These are phyloP conservation scores for Ormosia semicastrata DNA, from an alignment of 306 rosid species.

Conservation along the genomic window DNA sequence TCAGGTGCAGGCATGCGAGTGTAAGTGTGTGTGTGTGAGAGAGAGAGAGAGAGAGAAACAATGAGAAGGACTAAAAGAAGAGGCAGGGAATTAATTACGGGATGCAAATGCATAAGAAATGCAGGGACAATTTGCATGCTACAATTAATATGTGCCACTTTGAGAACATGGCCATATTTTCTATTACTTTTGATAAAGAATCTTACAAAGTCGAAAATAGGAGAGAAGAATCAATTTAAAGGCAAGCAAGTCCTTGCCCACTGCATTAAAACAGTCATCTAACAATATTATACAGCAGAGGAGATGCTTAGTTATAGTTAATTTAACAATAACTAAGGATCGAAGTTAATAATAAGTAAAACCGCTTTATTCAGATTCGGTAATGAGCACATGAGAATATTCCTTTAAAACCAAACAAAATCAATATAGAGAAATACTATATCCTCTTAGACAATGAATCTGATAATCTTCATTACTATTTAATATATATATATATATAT, in stretches of 20 bases:
- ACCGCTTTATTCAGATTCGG: conserved; percentile 4
- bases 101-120: background rate
- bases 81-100: background rate
- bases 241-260: background rate
- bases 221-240: background rate
- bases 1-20: conserved; percentile 25
- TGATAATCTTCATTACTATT: background rate
- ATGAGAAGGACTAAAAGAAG: conserved; percentile 8
- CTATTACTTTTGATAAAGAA: background rate
- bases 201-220: background rate
- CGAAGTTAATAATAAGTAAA: background rate
- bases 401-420: conserved; percentile 16
- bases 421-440: background rate
- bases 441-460: background rate
- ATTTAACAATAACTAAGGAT: background rate
- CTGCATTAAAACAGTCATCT: background rate
- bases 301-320: background rate
- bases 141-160: background rate
- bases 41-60: conserved; percentile 24
- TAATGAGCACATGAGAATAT: conserved; percentile 19
- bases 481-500: background rate
- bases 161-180: background rate
- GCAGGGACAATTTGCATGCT: background rate
- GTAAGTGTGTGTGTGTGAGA: background rate
- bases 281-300: background rate